phyloP scores from a whole-genome alignment of 225 moss, liverwort and hornwort genomes.

The Bryoerythrophyllum caledonicum region DNA sequence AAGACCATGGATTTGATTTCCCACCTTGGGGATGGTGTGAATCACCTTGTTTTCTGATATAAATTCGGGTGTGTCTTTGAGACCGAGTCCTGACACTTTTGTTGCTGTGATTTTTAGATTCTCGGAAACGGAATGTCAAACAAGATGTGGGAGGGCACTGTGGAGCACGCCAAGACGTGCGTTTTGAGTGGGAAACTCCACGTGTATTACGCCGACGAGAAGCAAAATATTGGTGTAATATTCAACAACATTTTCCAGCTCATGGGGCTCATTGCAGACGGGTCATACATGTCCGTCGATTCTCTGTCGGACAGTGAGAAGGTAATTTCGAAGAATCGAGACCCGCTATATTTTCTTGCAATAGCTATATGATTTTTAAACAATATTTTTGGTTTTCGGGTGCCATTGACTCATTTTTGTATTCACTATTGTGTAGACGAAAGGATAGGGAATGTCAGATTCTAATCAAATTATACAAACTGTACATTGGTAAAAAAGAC shows the following conservation, averaged over 20 bases:
- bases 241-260: slow-evolving; percentile 50
- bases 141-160: slow-evolving; percentile 63
- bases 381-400: too few relatives aligned
- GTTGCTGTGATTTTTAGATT: slow-evolving; percentile 28
- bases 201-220: slow-evolving; percentile 55
- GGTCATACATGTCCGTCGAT: slow-evolving; percentile 58
- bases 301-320: slow-evolving; percentile 57
- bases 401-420: too few relatives aligned
- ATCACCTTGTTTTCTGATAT: not conserved
- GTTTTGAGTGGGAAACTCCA: slow-evolving; percentile 54
- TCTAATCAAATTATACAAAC: too few relatives aligned
- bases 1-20: not conserved
- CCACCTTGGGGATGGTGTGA: not conserved
- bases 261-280: slow-evolving; percentile 58
- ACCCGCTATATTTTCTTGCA: not conserved
- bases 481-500: too few relatives aligned
- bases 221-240: slow-evolving; percentile 55
- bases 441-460: too few relatives aligned
- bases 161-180: slow-evolving; percentile 56
- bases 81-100: not conserved
- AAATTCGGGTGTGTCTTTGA: not conserved
- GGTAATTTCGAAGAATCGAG: slow-evolving; percentile 22
- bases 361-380: too few relatives aligned
- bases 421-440: too few relatives aligned
- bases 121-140: slow-evolving; percentile 58